Conservation (phyloP, 2,329 filamentous ascomycete genomes). For the Cladosporium sp. region DNA sequence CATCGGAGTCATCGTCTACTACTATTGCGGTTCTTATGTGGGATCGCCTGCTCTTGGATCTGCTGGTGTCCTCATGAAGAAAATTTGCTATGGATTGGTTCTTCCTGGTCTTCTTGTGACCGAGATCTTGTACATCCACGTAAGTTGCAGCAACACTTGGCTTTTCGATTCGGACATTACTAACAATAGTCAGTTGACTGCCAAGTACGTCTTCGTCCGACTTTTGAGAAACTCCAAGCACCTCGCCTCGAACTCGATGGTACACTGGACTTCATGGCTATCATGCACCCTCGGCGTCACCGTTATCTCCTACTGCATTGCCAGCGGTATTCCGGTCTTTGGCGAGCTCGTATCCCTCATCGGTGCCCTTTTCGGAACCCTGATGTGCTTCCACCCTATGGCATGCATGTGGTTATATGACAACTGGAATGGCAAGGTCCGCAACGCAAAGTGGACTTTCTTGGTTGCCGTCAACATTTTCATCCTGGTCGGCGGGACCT, state of each 20-base stretch:
- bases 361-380: conserved; percentile 49
- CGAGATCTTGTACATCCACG: conserved; percentile 29
- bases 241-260: conserved; percentile 24
- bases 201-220: conserved; percentile 33
- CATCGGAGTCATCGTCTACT: conserved; percentile 47
- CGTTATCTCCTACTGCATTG: conserved; percentile 50
- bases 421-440: conserved; percentile 40
- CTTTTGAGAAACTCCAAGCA: conserved; percentile 30
- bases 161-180: not conserved
- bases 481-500: conserved; percentile 45
- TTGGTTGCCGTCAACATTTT: conserved; percentile 39
- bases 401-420: conserved; percentile 50
- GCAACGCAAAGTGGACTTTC: conserved; percentile 38
- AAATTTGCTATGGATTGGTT: conserved; percentile 45
- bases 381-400: conserved; percentile 47
- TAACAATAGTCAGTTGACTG: conserved; percentile 21
- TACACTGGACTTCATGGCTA: conserved; percentile 24
- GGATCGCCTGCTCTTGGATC: conserved; percentile 51
- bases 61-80: conserved; percentile 47
- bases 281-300: conserved; percentile 44
- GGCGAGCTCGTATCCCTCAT: conserved; percentile 52
- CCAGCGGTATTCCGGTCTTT: conserved; percentile 51
- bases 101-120: conserved; percentile 30
- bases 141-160: not conserved
- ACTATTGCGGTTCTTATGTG: conserved; percentile 50